Evolutionary conservation across 768 basidiomycete genomes (phyloP).

Genomic region (Mycena galopus): DNA sequence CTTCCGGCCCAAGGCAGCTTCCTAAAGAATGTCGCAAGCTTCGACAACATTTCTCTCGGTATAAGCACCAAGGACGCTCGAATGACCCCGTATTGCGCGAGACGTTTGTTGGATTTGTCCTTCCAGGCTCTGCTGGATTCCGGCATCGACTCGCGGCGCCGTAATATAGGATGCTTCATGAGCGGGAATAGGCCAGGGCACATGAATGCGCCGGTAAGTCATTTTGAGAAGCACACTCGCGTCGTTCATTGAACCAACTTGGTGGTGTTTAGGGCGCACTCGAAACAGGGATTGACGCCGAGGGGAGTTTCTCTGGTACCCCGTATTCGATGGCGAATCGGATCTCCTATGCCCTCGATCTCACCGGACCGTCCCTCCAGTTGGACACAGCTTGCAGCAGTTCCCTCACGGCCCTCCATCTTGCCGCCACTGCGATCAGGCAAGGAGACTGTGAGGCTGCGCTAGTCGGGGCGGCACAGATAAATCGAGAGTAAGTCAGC

Average conservation of each 20-base stretch:
- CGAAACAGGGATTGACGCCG: conserved; percentile 8
- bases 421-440: conserved; percentile 51
- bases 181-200: conserved; percentile 18
- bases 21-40: conserved; percentile 15
- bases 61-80: conserved; percentile 24
- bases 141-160: conserved; percentile 20
- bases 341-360: conserved; percentile 47
- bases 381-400: conserved; percentile 56
- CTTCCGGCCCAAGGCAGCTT: conserved; percentile 23
- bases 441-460: conserved; percentile 55
- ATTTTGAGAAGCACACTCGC: background rate
- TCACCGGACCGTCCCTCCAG: conserved; percentile 51
- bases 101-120: conserved; percentile 23
- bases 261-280: conserved; percentile 11
- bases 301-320: conserved; percentile 21
- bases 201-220: conserved; percentile 3
- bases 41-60: conserved; percentile 27
- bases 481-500: conserved; percentile 35
- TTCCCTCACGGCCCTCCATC: conserved; percentile 52
- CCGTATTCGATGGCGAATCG: conserved; percentile 46
- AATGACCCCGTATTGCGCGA: conserved; percentile 20
- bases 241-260: conserved; percentile 8
- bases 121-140: conserved; percentile 22
- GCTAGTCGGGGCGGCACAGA: conserved; percentile 50
- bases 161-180: conserved; percentile 28